Percentiles rank a stretch among this genome's conserved stretches.
phyloP scores from a whole-genome alignment of 805 yeast genomes.

The Ogataea paradorogensis region DNA sequence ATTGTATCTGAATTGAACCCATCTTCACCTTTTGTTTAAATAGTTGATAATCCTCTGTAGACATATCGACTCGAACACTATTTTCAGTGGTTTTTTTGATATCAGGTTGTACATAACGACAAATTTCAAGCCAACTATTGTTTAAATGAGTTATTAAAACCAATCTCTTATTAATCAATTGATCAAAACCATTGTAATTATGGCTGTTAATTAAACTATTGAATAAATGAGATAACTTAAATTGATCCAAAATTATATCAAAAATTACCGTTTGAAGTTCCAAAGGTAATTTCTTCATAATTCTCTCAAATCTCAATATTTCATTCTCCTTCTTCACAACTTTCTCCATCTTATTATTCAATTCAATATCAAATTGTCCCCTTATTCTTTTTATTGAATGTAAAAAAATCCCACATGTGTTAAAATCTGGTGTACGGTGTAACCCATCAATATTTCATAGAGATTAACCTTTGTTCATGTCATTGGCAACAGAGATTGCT shows the following conservation, averaged over 20 bases:
- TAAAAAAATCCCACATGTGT: background rate
- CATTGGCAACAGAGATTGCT: slow-evolving; percentile 17
- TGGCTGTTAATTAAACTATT: background rate
- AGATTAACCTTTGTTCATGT: slow-evolving; percentile 1
- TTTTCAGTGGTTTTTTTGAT: background rate
- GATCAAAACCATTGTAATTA: background rate
- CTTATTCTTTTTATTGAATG: no score
- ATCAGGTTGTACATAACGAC: background rate
- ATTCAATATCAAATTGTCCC: background rate
- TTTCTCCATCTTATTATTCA: background rate
- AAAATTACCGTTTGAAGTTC: background rate
- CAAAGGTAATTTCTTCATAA: background rate
- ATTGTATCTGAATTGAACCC: background rate
- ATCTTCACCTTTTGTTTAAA: background rate
- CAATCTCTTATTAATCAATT: background rate
- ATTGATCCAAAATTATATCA: background rate
- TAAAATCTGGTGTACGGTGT: slow-evolving; percentile 3
- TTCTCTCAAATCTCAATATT: background rate
- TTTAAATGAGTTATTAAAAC: background rate
- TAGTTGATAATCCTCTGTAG: background rate
- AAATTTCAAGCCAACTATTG: slow-evolving; percentile 1
- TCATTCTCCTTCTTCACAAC: background rate
- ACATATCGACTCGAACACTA: background rate
- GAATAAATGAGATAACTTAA: background rate
- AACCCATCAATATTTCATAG: background rate